phyloP scores from a whole-genome alignment of 805 yeast genomes.

The Zygosaccharomyces gambellarensis region DNA sequence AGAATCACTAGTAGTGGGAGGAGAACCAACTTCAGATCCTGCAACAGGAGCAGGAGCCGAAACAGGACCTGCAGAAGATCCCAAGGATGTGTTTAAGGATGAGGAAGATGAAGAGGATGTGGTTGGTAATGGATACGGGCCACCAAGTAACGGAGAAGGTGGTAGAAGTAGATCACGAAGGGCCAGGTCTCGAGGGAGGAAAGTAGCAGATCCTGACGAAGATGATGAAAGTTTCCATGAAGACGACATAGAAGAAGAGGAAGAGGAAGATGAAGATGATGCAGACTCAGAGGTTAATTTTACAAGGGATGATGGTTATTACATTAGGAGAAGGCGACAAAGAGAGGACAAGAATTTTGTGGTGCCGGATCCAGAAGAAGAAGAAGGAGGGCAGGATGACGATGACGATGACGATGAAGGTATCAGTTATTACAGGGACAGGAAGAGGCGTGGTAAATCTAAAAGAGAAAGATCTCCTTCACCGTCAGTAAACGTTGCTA shows the following conservation, averaged over 20 bases:
- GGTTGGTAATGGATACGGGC: slow-evolving; percentile 7
- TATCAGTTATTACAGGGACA: slow-evolving; percentile 10
- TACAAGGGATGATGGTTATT: slow-evolving; percentile 21
- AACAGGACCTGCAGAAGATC: not conserved
- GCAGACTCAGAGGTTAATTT: slow-evolving; percentile 34
- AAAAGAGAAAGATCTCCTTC: slow-evolving; percentile 9
- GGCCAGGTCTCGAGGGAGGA: slow-evolving; percentile 8
- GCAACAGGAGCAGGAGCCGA: slow-evolving; percentile 9
- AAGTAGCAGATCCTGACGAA: slow-evolving; percentile 17
- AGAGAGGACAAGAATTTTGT: slow-evolving; percentile 23
- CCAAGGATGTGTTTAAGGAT: slow-evolving; percentile 6
- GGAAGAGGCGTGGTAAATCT: slow-evolving; percentile 13
- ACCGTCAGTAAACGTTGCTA: slow-evolving; percentile 15
- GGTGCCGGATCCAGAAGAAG: slow-evolving; percentile 32
- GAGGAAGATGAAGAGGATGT: slow-evolving; percentile 17
- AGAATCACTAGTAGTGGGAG: slow-evolving; percentile 4
- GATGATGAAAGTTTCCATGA: slow-evolving; percentile 36
- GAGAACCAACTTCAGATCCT: not conserved
- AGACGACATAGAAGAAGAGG: slow-evolving; percentile 32
- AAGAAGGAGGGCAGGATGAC: slow-evolving; percentile 32
- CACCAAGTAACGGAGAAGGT: slow-evolving; percentile 14
- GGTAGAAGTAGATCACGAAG: slow-evolving; percentile 1
- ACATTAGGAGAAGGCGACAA: slow-evolving; percentile 19
- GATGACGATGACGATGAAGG: slow-evolving; percentile 22
- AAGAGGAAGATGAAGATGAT: slow-evolving; percentile 39